Percentiles rank a stretch among this genome's conserved stretches.
phyloP scores from a whole-genome alignment of 768 basidiomycete species.

The Lentinula guzmanii region DNA sequence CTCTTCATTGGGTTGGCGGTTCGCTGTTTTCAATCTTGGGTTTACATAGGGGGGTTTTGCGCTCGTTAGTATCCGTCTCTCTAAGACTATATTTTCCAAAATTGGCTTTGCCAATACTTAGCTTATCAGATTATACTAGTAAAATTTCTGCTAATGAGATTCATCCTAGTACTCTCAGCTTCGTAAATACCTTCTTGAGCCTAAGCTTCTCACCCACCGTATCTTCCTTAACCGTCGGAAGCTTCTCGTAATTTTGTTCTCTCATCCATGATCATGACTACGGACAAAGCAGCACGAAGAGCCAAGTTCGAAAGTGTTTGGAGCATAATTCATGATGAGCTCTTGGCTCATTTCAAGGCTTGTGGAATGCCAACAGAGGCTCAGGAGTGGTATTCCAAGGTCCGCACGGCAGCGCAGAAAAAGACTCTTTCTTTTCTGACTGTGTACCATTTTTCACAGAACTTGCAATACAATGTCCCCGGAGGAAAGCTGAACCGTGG shows the following conservation, averaged over 20 bases:
- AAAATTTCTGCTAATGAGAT: too few relatives aligned
- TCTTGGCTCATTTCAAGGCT: slow-evolving; percentile 58
- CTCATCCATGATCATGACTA: not conserved
- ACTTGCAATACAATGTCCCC: slow-evolving; percentile 89
- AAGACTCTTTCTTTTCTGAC: not conserved
- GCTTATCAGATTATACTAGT: too few relatives aligned
- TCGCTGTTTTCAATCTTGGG: too few relatives aligned
- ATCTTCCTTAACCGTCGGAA: too few relatives aligned
- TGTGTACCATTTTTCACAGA: slow-evolving; percentile 36
- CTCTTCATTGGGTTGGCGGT: too few relatives aligned
- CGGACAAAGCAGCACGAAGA: slow-evolving; percentile 39
- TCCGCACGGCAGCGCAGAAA: slow-evolving; percentile 26
- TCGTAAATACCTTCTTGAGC: too few relatives aligned
- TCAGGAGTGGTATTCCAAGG: slow-evolving; percentile 77
- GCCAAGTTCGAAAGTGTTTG: slow-evolving; percentile 71
- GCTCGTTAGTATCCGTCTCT: too few relatives aligned
- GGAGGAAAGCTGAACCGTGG: slow-evolving; percentile 96
- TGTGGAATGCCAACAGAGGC: slow-evolving; percentile 84
- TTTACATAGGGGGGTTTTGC: too few relatives aligned
- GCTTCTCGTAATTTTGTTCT: not conserved
- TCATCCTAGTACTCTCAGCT: too few relatives aligned
- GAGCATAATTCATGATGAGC: slow-evolving; percentile 66
- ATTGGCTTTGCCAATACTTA: too few relatives aligned
- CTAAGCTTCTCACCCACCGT: too few relatives aligned
- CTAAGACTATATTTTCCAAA: too few relatives aligned